Evolutionary conservation across 306 rosid genomes (phyloP), one percentile per base, ranked within the genome.

Genomic region (Corylus heterophylla): DNA sequence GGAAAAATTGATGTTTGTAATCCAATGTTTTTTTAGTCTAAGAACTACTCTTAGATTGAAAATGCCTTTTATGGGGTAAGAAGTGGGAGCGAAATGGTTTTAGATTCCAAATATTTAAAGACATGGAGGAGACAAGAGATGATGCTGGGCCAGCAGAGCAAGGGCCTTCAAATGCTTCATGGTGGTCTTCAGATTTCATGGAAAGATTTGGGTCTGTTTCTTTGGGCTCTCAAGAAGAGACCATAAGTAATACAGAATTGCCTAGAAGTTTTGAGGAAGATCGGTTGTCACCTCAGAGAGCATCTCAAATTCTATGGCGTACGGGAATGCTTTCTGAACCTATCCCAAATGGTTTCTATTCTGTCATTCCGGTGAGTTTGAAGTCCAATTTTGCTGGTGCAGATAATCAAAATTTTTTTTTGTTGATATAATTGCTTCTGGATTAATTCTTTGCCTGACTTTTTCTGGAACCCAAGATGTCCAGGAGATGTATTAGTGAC

Each of bases 281-380:
- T 88, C 96, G 80, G 73, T 84, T 90, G 80, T 88, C 96, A 56
- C 86, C 94, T 87, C 87, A 87, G 67, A 91, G 79, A 74, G 98
- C 99, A 63, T 95, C 99, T 81, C 96, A 95, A 88, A 85, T 85
- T 86, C 89, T 95, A 47, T 93, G 99, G 99, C 86, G 72, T 49
- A 90, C 91, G 76, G 99, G 99, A 85, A 78, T 90, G 85, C 99
- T 95, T 76, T 91, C 88, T 61, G 96, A 90, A 79, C 92, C 93
- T 12, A 95, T 95, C 79, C 99, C 99, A 75, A 90, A 91, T 86
- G 98, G 99, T 76, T 95, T 95, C 85, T 95, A 95, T 80, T 95
- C 96, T 74, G 88, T 93, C 70, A 81, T 95, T 83, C 98, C 86
- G 89, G 99, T 95, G 90, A 86, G 94, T 55, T 22, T 66, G 59